Percentiles rank a stretch among this genome's conserved stretches.
Evolutionary conservation across 108 stramenopile species (phyloP).

Genomic region (Poteriospumella lacustris): DNA sequence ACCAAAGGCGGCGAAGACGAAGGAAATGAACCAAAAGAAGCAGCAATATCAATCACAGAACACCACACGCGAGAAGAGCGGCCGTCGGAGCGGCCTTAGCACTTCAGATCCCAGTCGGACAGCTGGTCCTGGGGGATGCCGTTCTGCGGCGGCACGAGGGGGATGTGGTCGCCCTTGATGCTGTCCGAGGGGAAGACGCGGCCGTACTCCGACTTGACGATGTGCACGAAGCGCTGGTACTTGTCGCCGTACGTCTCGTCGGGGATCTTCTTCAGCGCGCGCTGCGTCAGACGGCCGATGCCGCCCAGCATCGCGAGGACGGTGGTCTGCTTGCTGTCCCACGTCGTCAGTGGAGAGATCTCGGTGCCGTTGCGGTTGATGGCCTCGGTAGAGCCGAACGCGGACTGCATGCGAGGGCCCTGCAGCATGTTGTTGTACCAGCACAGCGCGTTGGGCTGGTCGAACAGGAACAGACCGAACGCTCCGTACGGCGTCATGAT

Average conservation of each 20-base stretch:
- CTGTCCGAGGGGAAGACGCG: not conserved
- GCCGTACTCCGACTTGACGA: not conserved
- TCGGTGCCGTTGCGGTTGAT: not conserved
- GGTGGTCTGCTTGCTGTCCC: constrained; percentile 1
- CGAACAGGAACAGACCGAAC: not conserved
- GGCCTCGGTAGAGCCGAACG: constrained; percentile 1
- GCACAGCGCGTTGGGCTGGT: not conserved
- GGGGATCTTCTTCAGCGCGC: not conserved
- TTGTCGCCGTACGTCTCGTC: too few species aligned
- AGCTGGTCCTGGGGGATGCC: not conserved
- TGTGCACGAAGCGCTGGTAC: not conserved
- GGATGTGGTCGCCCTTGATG: not conserved
- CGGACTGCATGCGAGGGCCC: not conserved
- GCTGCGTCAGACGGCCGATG: not conserved
- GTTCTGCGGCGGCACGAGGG: not conserved
- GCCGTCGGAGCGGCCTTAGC: not conserved
- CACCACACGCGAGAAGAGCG: too few species aligned
- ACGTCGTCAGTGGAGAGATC: constrained; percentile 11
- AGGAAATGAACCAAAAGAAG: too few species aligned
- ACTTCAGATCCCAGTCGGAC: not conserved
- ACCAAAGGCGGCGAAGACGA: too few species aligned
- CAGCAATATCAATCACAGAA: too few species aligned
- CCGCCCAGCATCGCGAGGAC: not conserved
- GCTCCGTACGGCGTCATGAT: constrained; percentile 9
- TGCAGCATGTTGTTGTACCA: constrained; percentile 13